Conservation (phyloP, 371 early-diverging fungal species). For the Rhizopus sp. region DNA sequence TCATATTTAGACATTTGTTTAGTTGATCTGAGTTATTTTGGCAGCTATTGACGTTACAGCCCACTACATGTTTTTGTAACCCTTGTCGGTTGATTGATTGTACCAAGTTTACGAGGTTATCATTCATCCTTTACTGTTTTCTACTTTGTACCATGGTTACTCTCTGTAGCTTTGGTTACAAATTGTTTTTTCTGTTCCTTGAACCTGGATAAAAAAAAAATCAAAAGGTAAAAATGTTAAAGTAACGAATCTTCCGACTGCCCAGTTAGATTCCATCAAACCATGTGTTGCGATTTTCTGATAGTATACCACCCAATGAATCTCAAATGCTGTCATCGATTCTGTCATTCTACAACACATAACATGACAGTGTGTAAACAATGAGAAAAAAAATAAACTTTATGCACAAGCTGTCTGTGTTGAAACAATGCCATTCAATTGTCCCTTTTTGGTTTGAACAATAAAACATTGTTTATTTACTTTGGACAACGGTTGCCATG, state of each 20-base stretch:
- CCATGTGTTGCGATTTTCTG: not conserved
- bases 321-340: not conserved
- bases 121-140: too few species aligned
- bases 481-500: not conserved
- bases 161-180: not conserved
- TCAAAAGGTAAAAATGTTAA: not conserved
- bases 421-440: slow-evolving; percentile 3
- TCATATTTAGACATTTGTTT: not conserved
- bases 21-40: slow-evolving; percentile 1
- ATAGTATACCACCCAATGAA: not conserved
- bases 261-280: not conserved
- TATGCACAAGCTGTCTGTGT: not conserved
- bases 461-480: not conserved
- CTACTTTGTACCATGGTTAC: too few species aligned
- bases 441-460: too few species aligned
- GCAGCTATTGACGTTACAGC: not conserved
- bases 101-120: too few species aligned
- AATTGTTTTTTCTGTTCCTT: slow-evolving; percentile 2
- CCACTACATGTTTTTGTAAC: not conserved
- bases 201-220: slow-evolving; percentile 1
- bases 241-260: not conserved
- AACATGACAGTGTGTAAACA: not conserved
- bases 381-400: not conserved
- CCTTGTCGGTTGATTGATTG: not conserved
- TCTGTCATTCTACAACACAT: not conserved